phyloP scores from a whole-genome alignment of 2,329 filamentous ascomycete genomes.

The Coniochaeta sp. region DNA sequence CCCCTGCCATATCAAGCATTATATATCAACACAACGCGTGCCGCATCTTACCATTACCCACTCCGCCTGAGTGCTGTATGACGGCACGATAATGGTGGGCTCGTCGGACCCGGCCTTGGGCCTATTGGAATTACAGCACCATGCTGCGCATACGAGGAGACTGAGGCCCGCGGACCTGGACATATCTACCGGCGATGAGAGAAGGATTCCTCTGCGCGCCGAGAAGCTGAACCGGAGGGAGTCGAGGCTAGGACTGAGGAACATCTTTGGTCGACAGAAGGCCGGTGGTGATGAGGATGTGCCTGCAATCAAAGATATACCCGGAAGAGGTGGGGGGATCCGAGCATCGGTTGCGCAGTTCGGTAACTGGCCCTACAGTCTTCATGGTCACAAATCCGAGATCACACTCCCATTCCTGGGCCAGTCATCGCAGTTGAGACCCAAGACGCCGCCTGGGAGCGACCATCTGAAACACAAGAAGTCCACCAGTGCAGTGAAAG shows the following conservation, averaged over 20 bases:
- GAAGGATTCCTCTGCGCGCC: slow-evolving; percentile 32
- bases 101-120: slow-evolving; percentile 9
- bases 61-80: neutral
- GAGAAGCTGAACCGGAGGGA: slow-evolving; percentile 38
- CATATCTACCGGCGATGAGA: slow-evolving; percentile 21
- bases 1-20: neutral
- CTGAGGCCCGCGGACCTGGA: slow-evolving; percentile 30
- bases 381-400: slow-evolving; percentile 27
- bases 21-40: neutral
- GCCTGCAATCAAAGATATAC: slow-evolving; percentile 15
- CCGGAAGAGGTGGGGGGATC: slow-evolving; percentile 26
- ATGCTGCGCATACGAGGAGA: slow-evolving; percentile 23
- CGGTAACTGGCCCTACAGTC: slow-evolving; percentile 32
- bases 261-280: slow-evolving; percentile 41
- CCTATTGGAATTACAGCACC: slow-evolving; percentile 21
- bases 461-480: slow-evolving; percentile 16
- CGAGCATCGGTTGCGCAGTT: slow-evolving; percentile 39
- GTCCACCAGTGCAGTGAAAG: slow-evolving; percentile 13
- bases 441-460: neutral
- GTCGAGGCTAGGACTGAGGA: slow-evolving; percentile 42
- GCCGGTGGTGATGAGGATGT: slow-evolving; percentile 23
- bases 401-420: slow-evolving; percentile 17
- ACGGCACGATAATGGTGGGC: slow-evolving; percentile 12
- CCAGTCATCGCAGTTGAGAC: slow-evolving; percentile 4
- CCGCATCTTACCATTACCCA: neutral